Evolutionary conservation across 192 early-diverging fungal genomes (phyloP), one percentile per base, ranked within the genome.

Genomic region (Phycomyces blakesleeanus): DNA sequence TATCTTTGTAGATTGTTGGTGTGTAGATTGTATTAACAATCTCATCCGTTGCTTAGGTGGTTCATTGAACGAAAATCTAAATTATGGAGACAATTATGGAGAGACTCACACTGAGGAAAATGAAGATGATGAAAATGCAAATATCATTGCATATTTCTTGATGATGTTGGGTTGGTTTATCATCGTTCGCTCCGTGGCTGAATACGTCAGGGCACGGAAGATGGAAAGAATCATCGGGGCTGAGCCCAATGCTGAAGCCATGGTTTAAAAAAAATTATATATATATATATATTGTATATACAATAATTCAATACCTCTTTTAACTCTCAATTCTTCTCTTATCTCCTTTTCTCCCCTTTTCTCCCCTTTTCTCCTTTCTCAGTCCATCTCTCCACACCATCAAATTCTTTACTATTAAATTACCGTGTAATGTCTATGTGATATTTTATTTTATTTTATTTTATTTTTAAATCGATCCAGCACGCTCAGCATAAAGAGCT

Each of bases 141-240:
- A 72, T 49, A 67, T 78, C 69, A 78, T 89, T 41, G 79, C 89
- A 0, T 93, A 89, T 61, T 55, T 91, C 57, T 76, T 95, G 42
- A 84, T 93, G 78, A 64, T 90, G 21, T 59, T 92, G 20, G 91
- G 91, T 10, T 83, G 82, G 40, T 85, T 84, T 38, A 85, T 95
- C 59, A 80, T 93, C 37, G 69, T 91, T 47, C 86, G 88, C 42
- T 76, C 88, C 0, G 67, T 88, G 12, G 80, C 86, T 51, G 91
- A 92, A 51, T 93, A 86, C 69, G 63, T 88, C 18, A 80, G 82
- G 16, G 89, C 88, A 20, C 83, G 85, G 76, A 69, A 87, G 57
- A 76, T 90, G 65, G 85, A 92, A 71, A 80, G 77, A 27, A 82
- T 89, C 55, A 87, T 93, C 7, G 24, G 47, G 11, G 59, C 71